Percentiles rank a stretch among this genome's conserved stretches.
These are phyloP conservation scores for Aspergillus pseudotamarii DNA, from an alignment of 2,329 filamentous ascomycete genomes.

Conservation along the genomic window DNA sequence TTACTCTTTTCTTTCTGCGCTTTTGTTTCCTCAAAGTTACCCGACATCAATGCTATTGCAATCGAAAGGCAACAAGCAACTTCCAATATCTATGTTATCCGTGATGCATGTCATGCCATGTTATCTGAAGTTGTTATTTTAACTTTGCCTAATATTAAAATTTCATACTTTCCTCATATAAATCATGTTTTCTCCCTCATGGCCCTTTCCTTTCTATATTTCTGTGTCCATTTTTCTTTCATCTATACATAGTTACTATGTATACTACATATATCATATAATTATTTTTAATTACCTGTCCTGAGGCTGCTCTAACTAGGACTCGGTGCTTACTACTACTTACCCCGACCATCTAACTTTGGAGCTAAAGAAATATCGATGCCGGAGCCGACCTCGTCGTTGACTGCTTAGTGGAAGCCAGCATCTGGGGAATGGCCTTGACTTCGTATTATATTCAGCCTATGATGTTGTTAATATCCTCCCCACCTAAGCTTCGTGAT, in stretches of 20 bases:
- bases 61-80: neutral
- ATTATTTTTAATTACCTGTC: neutral
- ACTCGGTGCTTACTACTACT: neutral
- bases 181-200: neutral
- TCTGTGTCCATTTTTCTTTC: too few species aligned
- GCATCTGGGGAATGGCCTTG: conserved; percentile 16
- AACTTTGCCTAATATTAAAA: neutral
- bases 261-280: neutral
- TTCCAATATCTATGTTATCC: neutral
- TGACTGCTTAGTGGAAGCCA: conserved; percentile 1
- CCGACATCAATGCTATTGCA: neutral
- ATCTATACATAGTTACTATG: neutral
- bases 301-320: neutral
- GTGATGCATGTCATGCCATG: neutral
- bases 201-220: too few species aligned
- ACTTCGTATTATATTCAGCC: conserved; percentile 19
- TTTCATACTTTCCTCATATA: neutral
- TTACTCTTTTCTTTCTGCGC: neutral
- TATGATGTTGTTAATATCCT: conserved; percentile 12
- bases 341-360: neutral
- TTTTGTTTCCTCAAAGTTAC: neutral
- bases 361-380: neutral
- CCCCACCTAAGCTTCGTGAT: conserved; percentile 31
- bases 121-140: neutral
- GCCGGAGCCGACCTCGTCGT: conserved; percentile 6